Evolutionary conservation across 495 filamentous ascomycete genomes (phyloP), one percentile per base, ranked within the genome.

Genomic region (Podospora pseudopauciseta): DNA sequence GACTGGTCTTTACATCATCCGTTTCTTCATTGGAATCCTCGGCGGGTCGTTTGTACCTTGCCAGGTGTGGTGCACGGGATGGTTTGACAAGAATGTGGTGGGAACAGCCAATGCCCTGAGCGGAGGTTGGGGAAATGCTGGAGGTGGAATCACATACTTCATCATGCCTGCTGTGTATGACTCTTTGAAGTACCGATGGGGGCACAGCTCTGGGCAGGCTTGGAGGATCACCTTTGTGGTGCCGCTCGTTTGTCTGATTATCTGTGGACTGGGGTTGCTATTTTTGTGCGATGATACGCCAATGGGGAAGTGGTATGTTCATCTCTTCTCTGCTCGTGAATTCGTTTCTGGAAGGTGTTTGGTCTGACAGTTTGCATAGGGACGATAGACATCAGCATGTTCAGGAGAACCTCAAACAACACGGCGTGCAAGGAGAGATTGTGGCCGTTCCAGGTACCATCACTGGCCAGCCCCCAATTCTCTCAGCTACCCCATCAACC

Each of bases 11-110:
- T 87, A 93, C 64, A 84, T 89, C 16, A 81, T 94, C 64, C 89
- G 94, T 39, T 97, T 97, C 82, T 97, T 97, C 79, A 85, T 97
- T 65, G 94, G 94, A 49, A 96, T 98, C 65, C 85, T 98, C 1
- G 94, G 94, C 34, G 94, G 90, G 0, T 86, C 86, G 5, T 98
- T 98, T 70, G 94, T 98, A 3, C 94, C 94, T 2, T 97, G 94
- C 77, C 94, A 97, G 72, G 94, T 97, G 7, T 98, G 94, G 94
- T 91, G 90, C 32, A 97, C 94, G 0, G 93, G 91, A 2, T 97
- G 94, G 83, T 97, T 95, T 73, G 94, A 98, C 81, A 97, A 96
- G 82, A 96, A 92, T 74, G 87, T 97, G 19, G 91, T 98, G 26
- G 94, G 94, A 44, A 92, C 92, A 4, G 92, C 94, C 66, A 98